Conservation (phyloP, 345 rosid species). For the Microthlaspi erraticum region DNA sequence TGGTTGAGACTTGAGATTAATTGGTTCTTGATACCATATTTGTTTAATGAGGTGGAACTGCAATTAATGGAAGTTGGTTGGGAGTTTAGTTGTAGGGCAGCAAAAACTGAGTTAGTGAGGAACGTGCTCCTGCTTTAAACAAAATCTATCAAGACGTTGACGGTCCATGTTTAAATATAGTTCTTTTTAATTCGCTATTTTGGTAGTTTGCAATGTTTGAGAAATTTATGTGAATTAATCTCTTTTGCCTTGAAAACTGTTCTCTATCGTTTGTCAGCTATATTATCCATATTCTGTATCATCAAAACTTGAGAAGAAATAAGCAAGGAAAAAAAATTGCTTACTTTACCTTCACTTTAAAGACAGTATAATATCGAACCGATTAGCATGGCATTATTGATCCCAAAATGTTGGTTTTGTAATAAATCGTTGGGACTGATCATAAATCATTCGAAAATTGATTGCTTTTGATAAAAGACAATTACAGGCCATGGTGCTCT, state of each 20-base stretch:
- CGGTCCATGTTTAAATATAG: constrained; percentile 17
- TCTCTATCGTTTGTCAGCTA: constrained; percentile 15
- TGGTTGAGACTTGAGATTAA: constrained; percentile 22
- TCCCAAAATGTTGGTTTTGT: constrained; percentile 36
- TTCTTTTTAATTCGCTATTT: background rate
- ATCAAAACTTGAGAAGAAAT: background rate
- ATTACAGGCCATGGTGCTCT: constrained; percentile 35
- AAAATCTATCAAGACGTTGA: constrained; percentile 34
- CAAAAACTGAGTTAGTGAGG: constrained; percentile 35
- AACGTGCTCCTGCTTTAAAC: constrained; percentile 43
- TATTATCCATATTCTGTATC: background rate
- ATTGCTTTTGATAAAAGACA: constrained; percentile 31
- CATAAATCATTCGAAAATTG: constrained; percentile 25
- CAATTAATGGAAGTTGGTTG: constrained; percentile 41
- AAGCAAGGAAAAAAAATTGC: constrained; percentile 2
- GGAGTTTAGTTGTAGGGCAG: constrained; percentile 34
- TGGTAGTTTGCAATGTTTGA: constrained; percentile 15
- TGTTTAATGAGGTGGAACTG: constrained; percentile 18
- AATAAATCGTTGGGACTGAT: constrained; percentile 33
- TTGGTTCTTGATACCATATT: constrained; percentile 6
- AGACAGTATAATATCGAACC: background rate
- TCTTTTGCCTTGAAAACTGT: background rate
- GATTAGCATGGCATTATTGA: constrained; percentile 34
- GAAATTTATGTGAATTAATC: constrained; percentile 19
- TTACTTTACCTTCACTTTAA: constrained; percentile 20